phyloP scores from a whole-genome alignment of 345 rosid genomes.

The Laguncularia racemosa region DNA sequence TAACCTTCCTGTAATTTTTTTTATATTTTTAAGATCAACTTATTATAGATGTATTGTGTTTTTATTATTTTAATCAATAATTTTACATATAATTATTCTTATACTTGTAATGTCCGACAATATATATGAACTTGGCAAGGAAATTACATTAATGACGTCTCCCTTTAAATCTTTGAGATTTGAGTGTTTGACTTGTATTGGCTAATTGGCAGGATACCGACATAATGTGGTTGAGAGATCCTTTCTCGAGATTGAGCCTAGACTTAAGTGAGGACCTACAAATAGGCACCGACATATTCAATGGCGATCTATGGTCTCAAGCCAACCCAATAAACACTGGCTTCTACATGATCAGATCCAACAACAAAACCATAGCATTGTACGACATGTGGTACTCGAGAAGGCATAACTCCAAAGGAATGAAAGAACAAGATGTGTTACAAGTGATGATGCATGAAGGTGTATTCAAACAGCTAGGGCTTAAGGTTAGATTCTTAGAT shows the following conservation, averaged over 20 bases:
- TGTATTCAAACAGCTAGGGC: constrained; percentile 10
- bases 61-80: no score
- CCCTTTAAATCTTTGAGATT: no score
- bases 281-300: constrained; percentile 47
- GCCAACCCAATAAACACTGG: constrained; percentile 32
- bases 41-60: no score
- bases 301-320: constrained; percentile 23
- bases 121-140: no score
- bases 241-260: constrained; percentile 29
- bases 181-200: no score
- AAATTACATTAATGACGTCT: no score
- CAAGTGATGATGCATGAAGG: constrained; percentile 17
- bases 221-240: constrained; percentile 70
- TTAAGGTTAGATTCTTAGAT: constrained; percentile 24
- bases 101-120: no score
- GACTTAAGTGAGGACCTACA: constrained; percentile 46
- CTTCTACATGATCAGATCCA: constrained; percentile 31
- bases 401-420: constrained; percentile 17
- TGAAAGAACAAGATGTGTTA: constrained; percentile 31
- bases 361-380: constrained; percentile 24
- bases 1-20: no score
- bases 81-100: no score
- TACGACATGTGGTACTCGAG: constrained; percentile 30
- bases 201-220: constrained; percentile 52
- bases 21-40: no score